phyloP scores from a whole-genome alignment of 768 basidiomycete genomes.

The Cubamyces lactineus region DNA sequence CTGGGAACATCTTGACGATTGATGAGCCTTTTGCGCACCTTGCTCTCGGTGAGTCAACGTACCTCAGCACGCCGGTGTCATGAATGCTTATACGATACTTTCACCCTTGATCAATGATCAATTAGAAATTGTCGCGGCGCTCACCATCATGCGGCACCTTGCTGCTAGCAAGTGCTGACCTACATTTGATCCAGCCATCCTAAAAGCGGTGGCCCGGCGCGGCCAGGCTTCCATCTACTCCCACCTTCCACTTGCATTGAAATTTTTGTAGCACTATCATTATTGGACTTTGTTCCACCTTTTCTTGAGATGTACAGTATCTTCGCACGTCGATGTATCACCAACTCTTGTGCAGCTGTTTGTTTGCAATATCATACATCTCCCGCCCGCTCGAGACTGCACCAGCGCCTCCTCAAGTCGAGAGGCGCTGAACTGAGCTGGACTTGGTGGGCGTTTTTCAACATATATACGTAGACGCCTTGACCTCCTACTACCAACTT shows the following conservation, averaged over 20 bases:
- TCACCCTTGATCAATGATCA: background rate
- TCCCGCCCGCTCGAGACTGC: no score
- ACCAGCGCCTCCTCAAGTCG: no score
- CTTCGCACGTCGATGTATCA: no score
- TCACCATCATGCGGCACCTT: slow-evolving; percentile 68
- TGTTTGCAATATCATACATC: no score
- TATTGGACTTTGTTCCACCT: background rate
- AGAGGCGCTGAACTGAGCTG: no score
- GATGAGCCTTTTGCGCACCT: slow-evolving; percentile 57
- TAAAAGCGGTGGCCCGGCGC: background rate
- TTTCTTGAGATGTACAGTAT: no score
- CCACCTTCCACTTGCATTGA: slow-evolving; percentile 24
- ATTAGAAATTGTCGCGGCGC: slow-evolving; percentile 61
- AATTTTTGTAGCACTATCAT: slow-evolving; percentile 11
- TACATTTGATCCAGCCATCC: background rate
- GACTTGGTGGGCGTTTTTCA: no score
- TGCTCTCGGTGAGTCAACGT: slow-evolving; percentile 49
- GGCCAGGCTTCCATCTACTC: slow-evolving; percentile 8
- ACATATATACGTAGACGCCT: no score
- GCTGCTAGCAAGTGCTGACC: slow-evolving; percentile 44
- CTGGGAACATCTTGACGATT: slow-evolving; percentile 65
- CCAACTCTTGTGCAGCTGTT: no score
- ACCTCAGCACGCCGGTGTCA: background rate
- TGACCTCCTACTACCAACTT: no score
- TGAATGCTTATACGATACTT: slow-evolving; percentile 11